Conservation (phyloP, 192 early-diverging fungal genomes). For the Backusella tuberculispora region DNA sequence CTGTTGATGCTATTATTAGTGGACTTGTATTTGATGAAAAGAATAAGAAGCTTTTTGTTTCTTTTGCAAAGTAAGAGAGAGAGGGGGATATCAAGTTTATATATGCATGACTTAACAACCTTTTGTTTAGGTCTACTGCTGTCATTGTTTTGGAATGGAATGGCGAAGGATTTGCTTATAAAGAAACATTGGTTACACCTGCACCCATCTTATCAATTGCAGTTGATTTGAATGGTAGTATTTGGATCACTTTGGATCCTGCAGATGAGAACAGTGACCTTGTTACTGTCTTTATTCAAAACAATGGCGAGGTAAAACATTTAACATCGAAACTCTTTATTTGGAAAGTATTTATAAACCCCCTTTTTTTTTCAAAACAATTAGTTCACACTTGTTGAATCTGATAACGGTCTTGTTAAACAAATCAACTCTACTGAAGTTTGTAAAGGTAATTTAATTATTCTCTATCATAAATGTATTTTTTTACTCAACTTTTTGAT, state of each 20-base stretch:
- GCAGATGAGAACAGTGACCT: neutral
- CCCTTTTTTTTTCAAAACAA: neutral
- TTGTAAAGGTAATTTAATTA: conserved; percentile 5
- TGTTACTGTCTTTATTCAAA: conserved; percentile 15
- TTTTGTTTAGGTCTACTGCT: conserved; percentile 12
- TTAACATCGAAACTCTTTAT: neutral
- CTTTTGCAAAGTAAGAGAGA: conserved; percentile 36
- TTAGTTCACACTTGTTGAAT: conserved; percentile 14
- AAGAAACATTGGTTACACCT: conserved; percentile 15
- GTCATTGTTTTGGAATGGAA: conserved; percentile 31
- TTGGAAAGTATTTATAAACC: neutral
- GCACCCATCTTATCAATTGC: conserved; percentile 24
- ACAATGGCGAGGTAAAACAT: conserved; percentile 19
- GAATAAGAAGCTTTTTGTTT: conserved; percentile 18
- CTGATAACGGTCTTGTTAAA: neutral
- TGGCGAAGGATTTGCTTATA: neutral
- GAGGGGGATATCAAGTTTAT: neutral
- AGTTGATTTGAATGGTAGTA: conserved; percentile 19
- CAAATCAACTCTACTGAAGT: neutral
- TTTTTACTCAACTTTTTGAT: conserved; percentile 62
- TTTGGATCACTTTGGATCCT: conserved; percentile 29
- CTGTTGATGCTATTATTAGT: conserved; percentile 31
- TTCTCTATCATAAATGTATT: neutral
- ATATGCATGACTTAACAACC: neutral
- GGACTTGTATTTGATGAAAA: conserved; percentile 14